A percentile compares a stretch with the other conserved stretches of the same genome.
phyloP scores from a whole-genome alignment of 768 basidiomycete species.

The Clitopilus passeckerianus region DNA sequence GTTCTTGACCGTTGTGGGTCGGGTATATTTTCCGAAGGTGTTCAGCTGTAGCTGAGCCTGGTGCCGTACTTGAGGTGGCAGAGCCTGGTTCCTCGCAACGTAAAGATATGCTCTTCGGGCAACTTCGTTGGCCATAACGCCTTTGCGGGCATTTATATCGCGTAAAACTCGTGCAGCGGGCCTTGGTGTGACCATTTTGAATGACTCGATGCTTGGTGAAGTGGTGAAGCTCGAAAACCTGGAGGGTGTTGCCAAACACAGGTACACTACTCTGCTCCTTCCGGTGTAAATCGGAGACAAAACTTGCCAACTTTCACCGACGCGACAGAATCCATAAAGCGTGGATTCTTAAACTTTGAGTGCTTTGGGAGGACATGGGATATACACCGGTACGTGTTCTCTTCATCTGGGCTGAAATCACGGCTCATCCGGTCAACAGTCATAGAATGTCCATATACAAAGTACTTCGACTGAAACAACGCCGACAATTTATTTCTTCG shows the following conservation, averaged over 20 bases:
- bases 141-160: constrained; percentile 73
- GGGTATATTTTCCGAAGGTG: constrained; percentile 75
- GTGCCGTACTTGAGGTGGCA: constrained; percentile 87
- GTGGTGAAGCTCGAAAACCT: constrained; percentile 1
- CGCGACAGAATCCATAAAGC: neutral
- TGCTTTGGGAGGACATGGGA: constrained; percentile 19
- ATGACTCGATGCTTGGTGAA: neutral
- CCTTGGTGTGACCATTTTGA: constrained; percentile 20
- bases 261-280: constrained; percentile 14
- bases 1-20: constrained; percentile 87
- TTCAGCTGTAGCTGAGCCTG: constrained; percentile 94
- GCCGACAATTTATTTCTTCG: constrained; percentile 70
- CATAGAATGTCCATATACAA: constrained; percentile 54
- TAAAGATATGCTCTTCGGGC: constrained; percentile 87
- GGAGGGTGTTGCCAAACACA: constrained; percentile 19
- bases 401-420: neutral
- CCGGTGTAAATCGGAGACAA: constrained; percentile 28
- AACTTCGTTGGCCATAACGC: constrained; percentile 73
- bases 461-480: constrained; percentile 58
- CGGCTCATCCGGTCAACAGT: constrained; percentile 12
- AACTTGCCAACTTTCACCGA: constrained; percentile 1
- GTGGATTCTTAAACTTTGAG: neutral
- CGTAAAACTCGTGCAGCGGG: constrained; percentile 54
- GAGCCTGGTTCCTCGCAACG: constrained; percentile 85
- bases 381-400: constrained; percentile 12